Base-by-base conservation (phyloP, 495 filamentous ascomycete species). In the Penicillium cataractarum region DNA sequence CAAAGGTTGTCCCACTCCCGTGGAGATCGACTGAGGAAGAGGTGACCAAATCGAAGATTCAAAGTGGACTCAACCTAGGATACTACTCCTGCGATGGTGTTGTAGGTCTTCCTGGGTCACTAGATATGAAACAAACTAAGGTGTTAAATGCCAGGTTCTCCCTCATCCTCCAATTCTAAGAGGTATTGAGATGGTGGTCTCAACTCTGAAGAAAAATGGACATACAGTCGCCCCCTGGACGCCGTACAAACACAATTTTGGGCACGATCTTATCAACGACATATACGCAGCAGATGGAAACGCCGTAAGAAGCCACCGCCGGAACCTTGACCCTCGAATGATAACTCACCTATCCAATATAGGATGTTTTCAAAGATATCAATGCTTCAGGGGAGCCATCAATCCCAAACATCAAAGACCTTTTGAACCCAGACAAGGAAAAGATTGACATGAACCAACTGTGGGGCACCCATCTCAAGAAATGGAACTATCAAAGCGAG, bases 341-440 rank as follows among this genome's bases (percentile, higher is more conserved):
- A 26, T 21, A 19, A 19, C 29, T 32, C 2, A 32, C 26, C 12
- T 9, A 2, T 39, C 2, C 15, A 1, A 24, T 8, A 4, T 48
- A 71, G 62, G 74, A 79, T 56, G 68, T 83, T 29, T 70, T 74
- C 46, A 53, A 56, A 8, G 66, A 74, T 17, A 71, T 83, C 29
- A 67, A 69, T 12, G 75, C 76, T 35, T 81, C 80, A 1, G 81
- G 80, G 12, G 81, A 83, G 57, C 82, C 82, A 1, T 64, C 75
- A 0, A 81, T 82, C 29, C 71, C 74, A 15, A 74, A 78, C 42
- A 71, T 80, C 56, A 64, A 69, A n/a, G 74, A 74, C 32, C 65
- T 79, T 0, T 66, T 81, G 35, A 75, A 78, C 56, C 74, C 74
- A 22, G 62, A 73, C 57, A 63, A 69, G 24, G 39, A 64, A 42